phyloP scores from a whole-genome alignment of 1,284 basidiomycete species.

The Papiliotrema flavescens region DNA sequence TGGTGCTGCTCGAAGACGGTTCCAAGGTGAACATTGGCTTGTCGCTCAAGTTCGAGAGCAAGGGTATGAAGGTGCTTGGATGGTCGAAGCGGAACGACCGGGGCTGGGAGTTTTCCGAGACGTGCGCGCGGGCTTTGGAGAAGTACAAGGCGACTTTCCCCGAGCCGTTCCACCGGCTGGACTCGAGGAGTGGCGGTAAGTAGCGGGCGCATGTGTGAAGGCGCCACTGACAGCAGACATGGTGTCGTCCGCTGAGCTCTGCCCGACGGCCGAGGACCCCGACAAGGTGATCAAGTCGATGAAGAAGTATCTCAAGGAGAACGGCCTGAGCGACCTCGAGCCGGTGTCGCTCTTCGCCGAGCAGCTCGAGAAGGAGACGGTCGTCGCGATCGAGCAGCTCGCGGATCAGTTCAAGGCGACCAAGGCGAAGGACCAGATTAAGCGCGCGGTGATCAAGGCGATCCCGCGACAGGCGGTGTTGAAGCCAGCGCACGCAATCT shows the following conservation, averaged over 20 bases:
- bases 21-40: slow-evolving; percentile 84
- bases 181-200: slow-evolving; percentile 65
- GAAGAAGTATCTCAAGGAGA: slow-evolving; percentile 78
- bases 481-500: slow-evolving; percentile 86
- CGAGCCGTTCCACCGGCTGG: slow-evolving; percentile 69
- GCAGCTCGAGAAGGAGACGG: slow-evolving; percentile 58
- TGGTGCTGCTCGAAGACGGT: slow-evolving; percentile 72
- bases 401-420: slow-evolving; percentile 64
- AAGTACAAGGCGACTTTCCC: slow-evolving; percentile 82
- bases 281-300: slow-evolving; percentile 72
- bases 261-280: slow-evolving; percentile 59
- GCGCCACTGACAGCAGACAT: slow-evolving; percentile 47
- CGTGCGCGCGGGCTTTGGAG: slow-evolving; percentile 72
- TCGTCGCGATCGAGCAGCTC: slow-evolving; percentile 70
- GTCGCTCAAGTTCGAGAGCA: slow-evolving; percentile 94
- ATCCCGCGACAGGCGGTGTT: slow-evolving; percentile 93
- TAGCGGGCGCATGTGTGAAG: background rate
- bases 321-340: slow-evolving; percentile 58
- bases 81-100: slow-evolving; percentile 81
- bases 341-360: background rate
- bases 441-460: slow-evolving; percentile 82
- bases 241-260: slow-evolving; percentile 68
- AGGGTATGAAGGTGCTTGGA: slow-evolving; percentile 91
- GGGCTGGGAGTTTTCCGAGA: slow-evolving; percentile 92
- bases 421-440: slow-evolving; percentile 64